A percentile compares a stretch with the other conserved stretches of the same genome.
Evolutionary conservation across 352 stramenopile species (phyloP).

Genomic region (Phytophthora melonis): DNA sequence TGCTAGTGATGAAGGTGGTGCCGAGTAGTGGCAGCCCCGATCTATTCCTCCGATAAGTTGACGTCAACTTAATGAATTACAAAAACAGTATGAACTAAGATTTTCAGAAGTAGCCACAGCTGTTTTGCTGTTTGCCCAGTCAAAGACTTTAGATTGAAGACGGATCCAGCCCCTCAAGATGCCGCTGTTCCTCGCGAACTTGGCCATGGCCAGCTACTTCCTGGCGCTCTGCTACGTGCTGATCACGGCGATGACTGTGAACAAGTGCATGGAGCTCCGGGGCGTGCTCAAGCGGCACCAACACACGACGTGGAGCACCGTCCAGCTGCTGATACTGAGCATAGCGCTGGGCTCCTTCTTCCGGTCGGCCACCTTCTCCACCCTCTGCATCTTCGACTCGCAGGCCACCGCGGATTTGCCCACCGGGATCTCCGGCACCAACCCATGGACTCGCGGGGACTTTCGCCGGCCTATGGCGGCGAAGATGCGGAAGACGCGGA

Average conservation of each 20-base stretch:
- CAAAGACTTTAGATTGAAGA: neutral
- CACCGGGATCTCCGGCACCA: conserved; percentile 32
- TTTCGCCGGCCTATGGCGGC: conserved; percentile 18
- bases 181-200: conserved; percentile 89
- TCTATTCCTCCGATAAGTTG: conserved; percentile 6
- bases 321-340: conserved; percentile 85
- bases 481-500: conserved; percentile 28
- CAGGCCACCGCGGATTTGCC: conserved; percentile 63
- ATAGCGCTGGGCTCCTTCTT: conserved; percentile 89
- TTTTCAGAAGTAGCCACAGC: conserved; percentile 14
- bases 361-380: conserved; percentile 87
- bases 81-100: conserved; percentile 18
- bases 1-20: neutral
- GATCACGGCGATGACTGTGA: conserved; percentile 80
- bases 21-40: conserved; percentile 12
- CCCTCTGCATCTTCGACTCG: conserved; percentile 89
- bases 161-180: conserved; percentile 41
- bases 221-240: conserved; percentile 90
- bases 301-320: conserved; percentile 79
- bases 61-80: conserved; percentile 1
- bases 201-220: conserved; percentile 91
- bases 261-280: conserved; percentile 79
- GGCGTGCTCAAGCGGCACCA: conserved; percentile 74
- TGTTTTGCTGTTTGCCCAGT: neutral
- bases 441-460: conserved; percentile 26